A percentile compares a stretch with the other conserved stretches of the same genome.
phyloP scores from a whole-genome alignment of 1,139 yeast species.

The Hemisphaericaspora xylanilytica region DNA sequence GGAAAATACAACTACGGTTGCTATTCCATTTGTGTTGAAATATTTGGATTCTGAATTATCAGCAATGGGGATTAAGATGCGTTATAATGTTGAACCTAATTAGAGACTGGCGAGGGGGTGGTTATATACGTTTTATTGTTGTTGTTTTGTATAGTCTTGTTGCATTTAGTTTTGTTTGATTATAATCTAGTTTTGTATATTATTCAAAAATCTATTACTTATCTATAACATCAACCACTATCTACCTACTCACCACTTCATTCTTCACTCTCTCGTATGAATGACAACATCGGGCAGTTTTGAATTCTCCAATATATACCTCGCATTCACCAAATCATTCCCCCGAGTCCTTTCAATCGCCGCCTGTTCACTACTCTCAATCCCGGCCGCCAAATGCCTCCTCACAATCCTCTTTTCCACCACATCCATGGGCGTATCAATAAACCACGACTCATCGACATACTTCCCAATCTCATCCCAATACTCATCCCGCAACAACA shows the following conservation, averaged over 20 bases:
- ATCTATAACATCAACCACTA: too few species aligned
- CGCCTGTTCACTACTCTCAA: conserved; percentile 51
- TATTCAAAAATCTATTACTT: neutral
- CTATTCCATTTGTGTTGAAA: conserved; percentile 94
- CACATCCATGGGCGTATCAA: conserved; percentile 41
- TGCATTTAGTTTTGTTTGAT: neutral
- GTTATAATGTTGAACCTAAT: conserved; percentile 73
- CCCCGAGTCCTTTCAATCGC: conserved; percentile 63
- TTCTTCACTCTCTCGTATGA: conserved; percentile 6
- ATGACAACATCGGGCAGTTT: conserved; percentile 20
- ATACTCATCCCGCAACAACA: conserved; percentile 45
- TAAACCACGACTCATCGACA: conserved; percentile 46
- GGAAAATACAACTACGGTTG: conserved; percentile 85
- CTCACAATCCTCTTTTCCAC: conserved; percentile 60
- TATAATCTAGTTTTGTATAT: neutral
- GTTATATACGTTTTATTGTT: too few species aligned
- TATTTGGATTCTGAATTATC: conserved; percentile 93
- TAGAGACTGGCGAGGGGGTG: too few species aligned
- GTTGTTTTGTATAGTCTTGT: conserved; percentile 3
- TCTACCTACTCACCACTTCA: too few species aligned
- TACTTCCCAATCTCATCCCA: conserved; percentile 47
- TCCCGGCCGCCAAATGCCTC: conserved; percentile 72
- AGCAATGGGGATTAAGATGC: conserved; percentile 97
- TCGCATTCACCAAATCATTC: conserved; percentile 72
- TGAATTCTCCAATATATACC: conserved; percentile 47